Evolutionary conservation across 306 rosid species (phyloP).

Genomic region (Acacia acuminata): DNA sequence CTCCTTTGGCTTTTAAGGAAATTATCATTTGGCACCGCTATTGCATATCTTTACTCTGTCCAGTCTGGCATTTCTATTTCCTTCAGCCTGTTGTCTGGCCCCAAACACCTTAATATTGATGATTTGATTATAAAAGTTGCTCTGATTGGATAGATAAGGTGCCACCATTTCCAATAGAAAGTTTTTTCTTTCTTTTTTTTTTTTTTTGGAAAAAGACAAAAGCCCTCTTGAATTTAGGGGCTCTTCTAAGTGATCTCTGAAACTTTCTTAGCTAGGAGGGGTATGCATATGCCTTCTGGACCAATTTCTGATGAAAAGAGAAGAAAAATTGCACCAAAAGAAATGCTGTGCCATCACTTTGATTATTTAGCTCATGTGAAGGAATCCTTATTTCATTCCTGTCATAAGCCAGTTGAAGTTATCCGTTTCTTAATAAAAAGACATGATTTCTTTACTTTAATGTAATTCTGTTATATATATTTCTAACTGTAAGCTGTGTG

Average conservation of each 20-base stretch:
- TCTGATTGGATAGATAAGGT: background rate
- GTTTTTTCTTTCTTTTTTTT: background rate
- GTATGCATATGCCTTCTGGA: background rate
- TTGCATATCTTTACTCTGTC: background rate
- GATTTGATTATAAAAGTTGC: conserved; percentile 14
- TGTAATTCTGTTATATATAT: background rate
- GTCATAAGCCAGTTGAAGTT: background rate
- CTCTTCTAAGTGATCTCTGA: background rate
- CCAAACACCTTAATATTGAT: background rate
- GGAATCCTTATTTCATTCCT: background rate
- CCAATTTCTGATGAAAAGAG: background rate
- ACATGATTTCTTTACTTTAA: background rate
- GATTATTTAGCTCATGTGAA: background rate
- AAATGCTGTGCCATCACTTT: background rate
- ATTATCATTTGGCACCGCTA: background rate
- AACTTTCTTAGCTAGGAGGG: background rate
- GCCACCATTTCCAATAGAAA: background rate
- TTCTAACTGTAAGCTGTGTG: background rate
- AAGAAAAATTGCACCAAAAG: background rate
- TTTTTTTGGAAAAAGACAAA: background rate
- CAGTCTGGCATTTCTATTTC: background rate
- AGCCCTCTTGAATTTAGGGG: background rate
- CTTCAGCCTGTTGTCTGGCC: background rate
- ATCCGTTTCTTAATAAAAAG: background rate
- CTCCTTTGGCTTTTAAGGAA: background rate